Evolutionary conservation across 495 filamentous ascomycete species (phyloP).

Genomic region (Cladorrhinum samala): DNA sequence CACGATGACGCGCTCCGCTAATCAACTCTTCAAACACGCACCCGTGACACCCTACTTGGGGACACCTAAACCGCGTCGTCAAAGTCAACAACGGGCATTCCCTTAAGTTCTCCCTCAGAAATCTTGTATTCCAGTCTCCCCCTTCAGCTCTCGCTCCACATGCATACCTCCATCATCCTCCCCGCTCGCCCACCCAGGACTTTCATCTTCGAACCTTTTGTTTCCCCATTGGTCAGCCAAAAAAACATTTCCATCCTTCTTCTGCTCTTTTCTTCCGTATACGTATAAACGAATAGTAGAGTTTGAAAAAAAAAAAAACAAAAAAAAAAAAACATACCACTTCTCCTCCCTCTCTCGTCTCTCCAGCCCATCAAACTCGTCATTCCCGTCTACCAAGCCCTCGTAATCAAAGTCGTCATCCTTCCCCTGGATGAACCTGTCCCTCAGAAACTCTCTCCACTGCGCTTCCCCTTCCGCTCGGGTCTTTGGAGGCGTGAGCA

Average conservation of each 20-base stretch:
- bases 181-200: constrained; percentile 55
- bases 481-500: constrained; percentile 49
- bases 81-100: too few species aligned
- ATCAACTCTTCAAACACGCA: too few species aligned
- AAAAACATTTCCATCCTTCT: too few species aligned
- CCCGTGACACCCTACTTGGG: too few species aligned
- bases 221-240: too few species aligned
- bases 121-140: constrained; percentile 79
- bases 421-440: constrained; percentile 63
- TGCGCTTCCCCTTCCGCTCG: constrained; percentile 59
- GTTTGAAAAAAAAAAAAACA: too few species aligned
- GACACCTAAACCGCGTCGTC: too few species aligned
- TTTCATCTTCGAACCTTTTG: constrained; percentile 77
- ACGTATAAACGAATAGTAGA: too few species aligned
- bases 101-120: constrained; percentile 42
- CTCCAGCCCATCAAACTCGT: constrained; percentile 62
- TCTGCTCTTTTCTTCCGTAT: too few species aligned
- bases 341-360: constrained; percentile 54
- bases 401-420: constrained; percentile 74
- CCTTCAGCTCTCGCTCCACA: constrained; percentile 43
- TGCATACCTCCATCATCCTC: constrained; percentile 47
- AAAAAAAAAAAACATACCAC: too few species aligned
- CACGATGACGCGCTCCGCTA: too few species aligned
- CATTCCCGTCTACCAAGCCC: constrained; percentile 60
- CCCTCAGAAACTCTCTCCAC: constrained; percentile 63